Percentiles rank a stretch among this genome's conserved stretches.
Evolutionary conservation across 2,329 filamentous ascomycete genomes (phyloP).

Genomic region (Clarireedia hainanense): DNA sequence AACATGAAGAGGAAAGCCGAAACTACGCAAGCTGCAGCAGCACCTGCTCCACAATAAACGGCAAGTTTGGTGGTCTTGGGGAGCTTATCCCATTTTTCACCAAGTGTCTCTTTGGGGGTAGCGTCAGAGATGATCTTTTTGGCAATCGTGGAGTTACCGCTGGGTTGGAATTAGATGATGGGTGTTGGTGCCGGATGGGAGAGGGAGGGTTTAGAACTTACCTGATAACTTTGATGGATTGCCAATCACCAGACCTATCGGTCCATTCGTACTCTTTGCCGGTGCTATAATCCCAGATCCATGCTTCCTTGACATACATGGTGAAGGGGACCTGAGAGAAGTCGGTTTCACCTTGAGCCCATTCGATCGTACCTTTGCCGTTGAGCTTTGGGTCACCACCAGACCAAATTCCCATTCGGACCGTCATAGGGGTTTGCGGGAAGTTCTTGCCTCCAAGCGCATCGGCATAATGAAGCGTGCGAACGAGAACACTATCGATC

Average conservation of each 20-base stretch:
- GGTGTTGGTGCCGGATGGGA: not conserved
- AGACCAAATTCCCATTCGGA: constrained; percentile 61
- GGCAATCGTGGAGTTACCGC: constrained; percentile 49
- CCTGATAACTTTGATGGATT: constrained; percentile 53
- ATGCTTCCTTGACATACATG: constrained; percentile 63
- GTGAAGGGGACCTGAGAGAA: constrained; percentile 59
- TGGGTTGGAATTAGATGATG: constrained; percentile 26
- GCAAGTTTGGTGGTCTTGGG: constrained; percentile 42
- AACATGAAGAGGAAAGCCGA: constrained; percentile 43
- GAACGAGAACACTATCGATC: constrained; percentile 59
- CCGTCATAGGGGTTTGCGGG: constrained; percentile 69
- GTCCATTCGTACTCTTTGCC: constrained; percentile 57
- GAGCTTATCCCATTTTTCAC: constrained; percentile 48
- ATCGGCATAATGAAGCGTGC: constrained; percentile 53
- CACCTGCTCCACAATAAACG: constrained; percentile 43
- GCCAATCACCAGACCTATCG: constrained; percentile 51
- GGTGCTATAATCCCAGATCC: constrained; percentile 50
- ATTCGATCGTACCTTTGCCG: constrained; percentile 51
- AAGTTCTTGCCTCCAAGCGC: constrained; percentile 56
- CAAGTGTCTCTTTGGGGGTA: constrained; percentile 33
- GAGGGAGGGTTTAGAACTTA: constrained; percentile 33
- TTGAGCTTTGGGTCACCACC: constrained; percentile 47
- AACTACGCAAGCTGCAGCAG: constrained; percentile 37
- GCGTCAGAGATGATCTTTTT: constrained; percentile 32
- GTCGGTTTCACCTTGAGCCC: constrained; percentile 64